phyloP scores from a whole-genome alignment of 2,329 filamentous ascomycete genomes.

The Pseudopyricularia cyperi region DNA sequence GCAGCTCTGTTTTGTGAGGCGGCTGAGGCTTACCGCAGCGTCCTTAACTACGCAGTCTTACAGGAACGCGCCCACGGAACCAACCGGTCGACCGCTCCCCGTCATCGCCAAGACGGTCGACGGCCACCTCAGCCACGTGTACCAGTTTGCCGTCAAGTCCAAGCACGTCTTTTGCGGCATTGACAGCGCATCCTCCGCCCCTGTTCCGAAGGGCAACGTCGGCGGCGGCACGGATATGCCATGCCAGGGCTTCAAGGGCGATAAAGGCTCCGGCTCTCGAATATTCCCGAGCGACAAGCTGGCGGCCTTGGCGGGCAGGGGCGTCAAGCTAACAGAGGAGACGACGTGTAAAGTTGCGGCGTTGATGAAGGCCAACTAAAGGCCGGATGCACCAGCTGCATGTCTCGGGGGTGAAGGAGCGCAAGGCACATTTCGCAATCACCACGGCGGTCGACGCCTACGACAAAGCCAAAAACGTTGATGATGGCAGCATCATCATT shows the following conservation, averaged over 20 bases:
- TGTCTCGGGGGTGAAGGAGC: slow-evolving; percentile 38
- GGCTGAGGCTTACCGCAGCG: slow-evolving; percentile 42
- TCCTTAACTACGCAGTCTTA: slow-evolving; percentile 41
- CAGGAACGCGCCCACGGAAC: slow-evolving; percentile 23
- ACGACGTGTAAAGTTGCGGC: slow-evolving; percentile 45
- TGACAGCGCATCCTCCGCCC: slow-evolving; percentile 30
- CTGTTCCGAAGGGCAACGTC: slow-evolving; percentile 47
- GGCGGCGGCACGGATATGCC: slow-evolving; percentile 59
- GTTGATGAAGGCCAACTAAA: slow-evolving; percentile 54
- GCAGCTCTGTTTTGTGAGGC: too few species aligned
- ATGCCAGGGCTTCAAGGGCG: slow-evolving; percentile 53
- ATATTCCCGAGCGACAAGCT: slow-evolving; percentile 31
- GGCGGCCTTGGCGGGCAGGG: slow-evolving; percentile 5
- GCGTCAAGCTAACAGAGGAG: slow-evolving; percentile 12
- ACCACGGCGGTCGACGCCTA: slow-evolving; percentile 13
- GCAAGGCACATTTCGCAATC: slow-evolving; percentile 11
- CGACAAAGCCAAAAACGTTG: slow-evolving; percentile 29
- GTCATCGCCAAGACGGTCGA: slow-evolving; percentile 52
- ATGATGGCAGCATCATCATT: slow-evolving; percentile 49
- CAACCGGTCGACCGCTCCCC: slow-evolving; percentile 41
- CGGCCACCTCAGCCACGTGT: slow-evolving; percentile 45
- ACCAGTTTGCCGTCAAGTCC: slow-evolving; percentile 38
- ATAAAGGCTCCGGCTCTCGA: slow-evolving; percentile 49
- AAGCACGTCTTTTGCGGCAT: slow-evolving; percentile 42
- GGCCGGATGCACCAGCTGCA: slow-evolving; percentile 41